These are phyloP conservation scores for Paxillus rubicundulus DNA, from an alignment of 768 basidiomycete species.

Conservation along the genomic window DNA sequence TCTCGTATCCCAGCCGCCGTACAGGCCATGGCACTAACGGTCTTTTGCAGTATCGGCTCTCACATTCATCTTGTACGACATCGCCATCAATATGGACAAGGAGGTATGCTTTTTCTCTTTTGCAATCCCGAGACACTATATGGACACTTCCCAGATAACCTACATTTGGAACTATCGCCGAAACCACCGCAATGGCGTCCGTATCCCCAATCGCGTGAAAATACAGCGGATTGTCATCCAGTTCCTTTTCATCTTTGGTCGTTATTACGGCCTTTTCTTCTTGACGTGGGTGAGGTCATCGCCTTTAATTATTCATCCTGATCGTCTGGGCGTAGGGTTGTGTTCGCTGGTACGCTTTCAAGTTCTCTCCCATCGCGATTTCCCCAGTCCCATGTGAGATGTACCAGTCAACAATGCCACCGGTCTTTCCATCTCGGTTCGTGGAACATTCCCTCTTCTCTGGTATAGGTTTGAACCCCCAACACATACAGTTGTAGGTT, in stretches of 20 bases:
- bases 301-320: background rate
- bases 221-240: conserved; percentile 10
- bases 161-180: conserved; percentile 15
- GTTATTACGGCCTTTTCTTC: conserved; percentile 26
- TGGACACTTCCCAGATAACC: conserved; percentile 4
- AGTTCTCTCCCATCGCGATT: background rate
- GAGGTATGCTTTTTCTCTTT: conserved; percentile 9
- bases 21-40: background rate
- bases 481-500: conserved; percentile 20
- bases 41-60: conserved; percentile 12
- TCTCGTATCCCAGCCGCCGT: background rate
- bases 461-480: background rate
- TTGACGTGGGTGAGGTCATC: conserved; percentile 8
- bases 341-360: conserved; percentile 7
- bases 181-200: background rate
- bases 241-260: conserved; percentile 19
- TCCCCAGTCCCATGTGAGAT: background rate
- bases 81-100: conserved; percentile 16
- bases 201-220: background rate
- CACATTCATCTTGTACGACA: conserved; percentile 20
- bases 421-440: conserved; percentile 15
- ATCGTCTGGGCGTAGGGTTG: conserved; percentile 5
- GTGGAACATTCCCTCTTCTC: background rate
- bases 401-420: conserved; percentile 19
- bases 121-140: background rate